Evolutionary conservation across 1,284 basidiomycete genomes (phyloP).

Genomic region (Marasmius oreades): DNA sequence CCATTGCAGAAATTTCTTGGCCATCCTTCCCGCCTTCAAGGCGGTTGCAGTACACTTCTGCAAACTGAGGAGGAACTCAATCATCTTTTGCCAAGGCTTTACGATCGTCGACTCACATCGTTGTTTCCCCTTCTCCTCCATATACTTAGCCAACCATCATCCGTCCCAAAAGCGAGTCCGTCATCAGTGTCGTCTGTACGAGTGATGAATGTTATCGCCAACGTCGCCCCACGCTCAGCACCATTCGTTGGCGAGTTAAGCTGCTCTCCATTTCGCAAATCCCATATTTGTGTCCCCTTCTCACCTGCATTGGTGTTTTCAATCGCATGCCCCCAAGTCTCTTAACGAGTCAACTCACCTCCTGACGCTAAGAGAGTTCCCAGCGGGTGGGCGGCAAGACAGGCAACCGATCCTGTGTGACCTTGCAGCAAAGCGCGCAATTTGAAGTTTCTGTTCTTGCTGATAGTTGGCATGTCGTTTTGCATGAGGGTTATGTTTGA

Average conservation of each 20-base stretch:
- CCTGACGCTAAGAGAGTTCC: constrained; percentile 4
- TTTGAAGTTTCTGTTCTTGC: neutral
- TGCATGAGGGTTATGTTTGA: too few species aligned
- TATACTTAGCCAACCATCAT: neutral
- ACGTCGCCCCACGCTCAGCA: neutral
- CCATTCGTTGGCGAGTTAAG: neutral
- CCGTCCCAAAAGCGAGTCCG: neutral
- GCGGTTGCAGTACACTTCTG: constrained; percentile 4
- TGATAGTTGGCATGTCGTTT: neutral
- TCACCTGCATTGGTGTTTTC: neutral
- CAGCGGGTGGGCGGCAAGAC: neutral
- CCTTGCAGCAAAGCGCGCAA: neutral
- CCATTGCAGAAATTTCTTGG: constrained; percentile 4
- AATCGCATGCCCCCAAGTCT: neutral
- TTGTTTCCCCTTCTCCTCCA: neutral
- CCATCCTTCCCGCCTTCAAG: constrained; percentile 3
- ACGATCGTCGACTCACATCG: neutral
- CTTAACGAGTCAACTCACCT: neutral
- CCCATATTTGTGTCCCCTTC: neutral
- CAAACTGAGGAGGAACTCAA: neutral
- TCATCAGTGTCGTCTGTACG: neutral
- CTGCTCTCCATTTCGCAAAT: neutral
- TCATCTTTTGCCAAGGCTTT: neutral
- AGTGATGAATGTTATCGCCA: neutral
- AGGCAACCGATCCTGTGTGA: neutral